Evolutionary conservation across 768 basidiomycete species (phyloP).

Genomic region (Tylopilus vinaceipallidus): DNA sequence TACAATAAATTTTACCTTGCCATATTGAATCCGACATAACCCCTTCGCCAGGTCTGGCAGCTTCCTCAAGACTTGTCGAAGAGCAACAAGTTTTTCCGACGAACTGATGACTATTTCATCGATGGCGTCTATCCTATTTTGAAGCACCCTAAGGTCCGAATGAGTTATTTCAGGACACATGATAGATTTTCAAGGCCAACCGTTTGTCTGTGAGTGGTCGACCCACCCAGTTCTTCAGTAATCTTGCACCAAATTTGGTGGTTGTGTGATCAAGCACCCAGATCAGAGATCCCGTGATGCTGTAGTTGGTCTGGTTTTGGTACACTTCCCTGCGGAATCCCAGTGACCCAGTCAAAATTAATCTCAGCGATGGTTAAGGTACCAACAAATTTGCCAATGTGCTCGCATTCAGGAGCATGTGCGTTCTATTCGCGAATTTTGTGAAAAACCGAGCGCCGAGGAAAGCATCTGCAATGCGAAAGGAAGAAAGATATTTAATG

Average conservation of each 20-base stretch:
- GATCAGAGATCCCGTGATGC: constrained; percentile 71
- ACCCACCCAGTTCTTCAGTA: constrained; percentile 84
- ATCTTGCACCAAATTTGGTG: constrained; percentile 84
- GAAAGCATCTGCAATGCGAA: constrained; percentile 77
- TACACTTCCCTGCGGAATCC: constrained; percentile 76
- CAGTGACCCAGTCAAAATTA: neutral
- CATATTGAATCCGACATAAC: constrained; percentile 85
- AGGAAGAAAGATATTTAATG: constrained; percentile 67
- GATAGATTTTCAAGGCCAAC: constrained; percentile 38
- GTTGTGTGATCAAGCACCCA: constrained; percentile 85
- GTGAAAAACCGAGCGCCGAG: constrained; percentile 75
- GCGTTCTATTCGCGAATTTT: constrained; percentile 69
- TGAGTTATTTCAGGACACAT: neutral
- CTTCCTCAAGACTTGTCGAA: constrained; percentile 67
- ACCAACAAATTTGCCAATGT: constrained; percentile 76
- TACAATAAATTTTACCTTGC: constrained; percentile 56
- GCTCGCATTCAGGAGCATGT: constrained; percentile 89
- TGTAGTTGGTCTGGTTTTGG: constrained; percentile 81
- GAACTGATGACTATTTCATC: constrained; percentile 71
- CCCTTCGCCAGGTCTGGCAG: constrained; percentile 90
- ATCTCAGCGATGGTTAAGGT: neutral
- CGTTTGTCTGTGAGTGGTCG: constrained; percentile 72
- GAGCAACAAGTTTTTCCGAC: constrained; percentile 58
- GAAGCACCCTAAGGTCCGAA: constrained; percentile 53
- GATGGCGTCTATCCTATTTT: constrained; percentile 79